Evolutionary conservation across 768 basidiomycete genomes (phyloP), one percentile per base, ranked within the genome.

Genomic region (Pulveroboletus frians): DNA sequence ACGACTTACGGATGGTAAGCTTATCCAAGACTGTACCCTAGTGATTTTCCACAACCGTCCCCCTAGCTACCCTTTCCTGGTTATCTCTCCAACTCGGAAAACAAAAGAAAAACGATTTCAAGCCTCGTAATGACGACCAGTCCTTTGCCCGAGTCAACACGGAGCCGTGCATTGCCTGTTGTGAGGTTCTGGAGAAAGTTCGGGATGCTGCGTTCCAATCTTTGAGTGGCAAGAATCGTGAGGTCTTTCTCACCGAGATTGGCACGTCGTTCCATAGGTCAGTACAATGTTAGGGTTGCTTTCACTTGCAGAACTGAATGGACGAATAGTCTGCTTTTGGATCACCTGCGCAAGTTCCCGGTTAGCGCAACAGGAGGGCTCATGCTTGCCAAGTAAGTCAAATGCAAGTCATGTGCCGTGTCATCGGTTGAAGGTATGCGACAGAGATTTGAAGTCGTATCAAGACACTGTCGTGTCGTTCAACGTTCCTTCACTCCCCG

Each of bases 81-180:
- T 71, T 97, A 7, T 75, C 81, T 2, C 53, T 75, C 3, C 85
- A 89, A 53, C 80, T 99, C 32, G 77, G 81, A 8, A 94, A 92
- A 66, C 96, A 99, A 66, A 97, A 97, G 73, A 88, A 85, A 60
- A 88, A 82, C 43, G 96, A 99, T 65, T 99, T 96, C 73, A 96
- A 95, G 67, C 96, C 96, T 10, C 81, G 87, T 32, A 93, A 97
- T 58, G 96, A 99, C 61, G 95, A 98, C 57, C 69, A 93, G 20
- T 93, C 93, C 0, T 98, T 97, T 66, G 91, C 92, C 4, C 74
- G 92, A 18, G 91, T 91, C 23, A 96, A 92, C 62, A 98, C 96
- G 0, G 95, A 97, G 55, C 93, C 96, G 0, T 97, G 93, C 63
- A 61, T 83, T 15, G 75, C 81, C 1, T 92, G 88, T 58, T 95